Evolutionary conservation across 257 asterid species (phyloP), one percentile per base, ranked within the genome.

Genomic region (Echites panduratus): DNA sequence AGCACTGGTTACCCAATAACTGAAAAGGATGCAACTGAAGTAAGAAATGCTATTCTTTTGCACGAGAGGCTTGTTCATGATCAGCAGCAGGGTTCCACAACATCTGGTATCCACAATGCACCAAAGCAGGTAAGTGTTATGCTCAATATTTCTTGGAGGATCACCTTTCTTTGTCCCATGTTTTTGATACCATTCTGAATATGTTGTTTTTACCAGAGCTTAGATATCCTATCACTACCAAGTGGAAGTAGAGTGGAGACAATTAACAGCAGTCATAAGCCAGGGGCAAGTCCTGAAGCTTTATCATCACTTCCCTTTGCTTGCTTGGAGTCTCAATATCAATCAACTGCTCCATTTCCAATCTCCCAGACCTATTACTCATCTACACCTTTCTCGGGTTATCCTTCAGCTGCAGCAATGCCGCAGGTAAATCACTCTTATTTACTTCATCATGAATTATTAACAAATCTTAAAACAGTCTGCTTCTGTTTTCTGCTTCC

Each of bases 11-110:
- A 44, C 53, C 73, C 80, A 50, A 40, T 77, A 68, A 75, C 79
- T 70, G 81, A 75, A 52, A 86, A 79, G 57, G 79, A 73, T 66
- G 79, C 82, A 27, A 38, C 79, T 62, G 87, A 82, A 84, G 77
- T 82, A 56, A 85, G 83, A 73, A 87, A 80, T 69, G 89, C 85
- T 40, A 76, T 81, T 77, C 83, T 72, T 78, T 64, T 81, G 80
- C 89, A 83, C 75, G 76, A 87, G 82, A 84, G 82, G 78, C 89
- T 85, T 20, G 76, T 79, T 56, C 85, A 85, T 82, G 88, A 87
- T 75, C 85, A 81, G 81, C 91, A 82, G 77, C 82, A 73, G 76
- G 86, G 73, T 72, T 78, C 85, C 63, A 74, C 75, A 66, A 45
- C 83, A 70, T 77, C 86, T 61, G 85, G 72, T 53, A 26, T 68